Evolutionary conservation across 2,329 filamentous ascomycete species (phyloP).

Genomic region (Lecanosticta acicola): DNA sequence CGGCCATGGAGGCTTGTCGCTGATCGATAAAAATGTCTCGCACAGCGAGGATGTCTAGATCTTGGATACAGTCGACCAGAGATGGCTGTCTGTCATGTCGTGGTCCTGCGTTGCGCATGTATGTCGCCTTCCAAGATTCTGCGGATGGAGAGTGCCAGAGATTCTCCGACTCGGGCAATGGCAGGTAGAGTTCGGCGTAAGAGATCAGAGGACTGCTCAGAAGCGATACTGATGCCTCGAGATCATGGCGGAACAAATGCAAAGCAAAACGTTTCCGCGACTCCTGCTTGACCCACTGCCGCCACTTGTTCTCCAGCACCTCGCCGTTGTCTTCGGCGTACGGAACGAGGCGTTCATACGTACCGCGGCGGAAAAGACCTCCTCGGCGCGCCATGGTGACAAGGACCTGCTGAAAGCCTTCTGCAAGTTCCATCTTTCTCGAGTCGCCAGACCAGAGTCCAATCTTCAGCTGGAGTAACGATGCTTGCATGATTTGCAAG

Average conservation of each 20-base stretch:
- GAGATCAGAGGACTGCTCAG: conserved; percentile 61
- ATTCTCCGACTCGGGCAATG: conserved; percentile 56
- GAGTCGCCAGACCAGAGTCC: conserved; percentile 56
- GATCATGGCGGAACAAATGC: conserved; percentile 60
- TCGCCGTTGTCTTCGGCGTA: conserved; percentile 52
- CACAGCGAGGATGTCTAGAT: conserved; percentile 48
- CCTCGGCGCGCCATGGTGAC: conserved; percentile 51
- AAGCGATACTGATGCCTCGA: conserved; percentile 62
- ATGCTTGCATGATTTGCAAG: conserved; percentile 48
- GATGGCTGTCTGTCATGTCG: conserved; percentile 43
- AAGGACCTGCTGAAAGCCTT: conserved; percentile 52
- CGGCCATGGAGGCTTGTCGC: conserved; percentile 53
- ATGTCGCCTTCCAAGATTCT: conserved; percentile 58
- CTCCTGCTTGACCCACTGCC: conserved; percentile 57
- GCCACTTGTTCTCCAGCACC: conserved; percentile 60
- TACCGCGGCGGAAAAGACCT: conserved; percentile 52
- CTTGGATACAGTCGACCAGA: conserved; percentile 52
- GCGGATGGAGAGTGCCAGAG: conserved; percentile 63
- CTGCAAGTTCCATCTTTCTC: conserved; percentile 55
- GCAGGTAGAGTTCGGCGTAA: conserved; percentile 62
- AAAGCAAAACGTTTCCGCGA: conserved; percentile 64
- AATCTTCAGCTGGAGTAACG: conserved; percentile 47
- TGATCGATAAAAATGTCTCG: conserved; percentile 51
- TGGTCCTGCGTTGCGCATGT: conserved; percentile 41
- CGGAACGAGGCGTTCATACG: conserved; percentile 43